Base-by-base conservation (phyloP, 2,329 filamentous ascomycete species). In the Fulvia fulva region DNA sequence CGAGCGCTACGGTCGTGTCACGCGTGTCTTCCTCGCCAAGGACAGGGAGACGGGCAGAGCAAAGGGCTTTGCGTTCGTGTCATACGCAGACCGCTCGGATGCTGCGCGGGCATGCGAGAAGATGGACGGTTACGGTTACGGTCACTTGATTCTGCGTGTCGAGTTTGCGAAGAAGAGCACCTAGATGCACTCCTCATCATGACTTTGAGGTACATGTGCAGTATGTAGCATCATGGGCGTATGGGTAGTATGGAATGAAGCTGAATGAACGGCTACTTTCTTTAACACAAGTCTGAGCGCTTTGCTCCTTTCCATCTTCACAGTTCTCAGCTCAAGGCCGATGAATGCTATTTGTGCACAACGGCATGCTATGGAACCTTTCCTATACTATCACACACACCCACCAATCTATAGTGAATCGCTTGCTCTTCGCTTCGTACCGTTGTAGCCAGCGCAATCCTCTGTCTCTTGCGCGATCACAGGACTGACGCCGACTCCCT, bases 51-150 rank as follows among this genome's bases (percentile, higher is more conserved):
- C 94, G 43, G 90, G 91, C 61, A 81, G 93, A 75, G 94, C 94
- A 69, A 99, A 99, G 86, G 94, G 94, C 63, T 99, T 99, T 75
- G 95, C 95, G 25, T 99, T 99, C 76, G 96, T 99, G 82, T 96
- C 90, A 77, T 99, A 94, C 73, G 90, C 88, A 60, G 94, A 99
- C 76, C 83, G 94, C 68, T 77, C 82, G 67, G 94, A 99, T 76
- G 94, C 94, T 67, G 89, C 90, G 68, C 90, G 89, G 80, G 94
- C 94, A 43, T 96, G 90, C 80, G 88, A 89, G 79, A 97, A 96
- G 84, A 93, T 99, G 90, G 94, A 99, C 78, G 94, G 94, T 71
- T 97, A 75, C 66, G 90, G 90, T 78, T 93, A 91, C 81, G 88
- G 89, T 76, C 90, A 94, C 80, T 81, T 94, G 70, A 94, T 94